Conservation (phyloP, 352 stramenopile species). For the Pythium aristosporum region DNA sequence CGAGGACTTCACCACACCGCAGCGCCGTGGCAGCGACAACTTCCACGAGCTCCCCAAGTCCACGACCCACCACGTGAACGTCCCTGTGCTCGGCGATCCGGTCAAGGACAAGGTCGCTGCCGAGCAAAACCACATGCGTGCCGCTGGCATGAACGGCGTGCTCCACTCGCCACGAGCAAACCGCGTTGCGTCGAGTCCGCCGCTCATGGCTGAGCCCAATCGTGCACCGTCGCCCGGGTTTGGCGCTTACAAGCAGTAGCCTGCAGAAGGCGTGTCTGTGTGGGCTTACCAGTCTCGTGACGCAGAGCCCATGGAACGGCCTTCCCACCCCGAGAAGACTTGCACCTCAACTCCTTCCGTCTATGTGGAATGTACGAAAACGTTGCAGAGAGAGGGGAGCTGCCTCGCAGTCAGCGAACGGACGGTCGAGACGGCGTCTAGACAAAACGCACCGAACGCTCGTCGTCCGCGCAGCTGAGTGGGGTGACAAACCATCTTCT, state of each 20-base stretch:
- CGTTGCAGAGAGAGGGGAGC: too few species aligned
- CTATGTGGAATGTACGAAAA: too few species aligned
- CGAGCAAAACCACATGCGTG: constrained; percentile 17
- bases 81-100: constrained; percentile 11
- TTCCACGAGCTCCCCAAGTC: constrained; percentile 63
- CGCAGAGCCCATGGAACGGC: too few species aligned
- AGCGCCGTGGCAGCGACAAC: constrained; percentile 41
- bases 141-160: neutral
- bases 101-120: constrained; percentile 6
- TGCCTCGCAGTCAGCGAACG: too few species aligned
- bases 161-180: constrained; percentile 15
- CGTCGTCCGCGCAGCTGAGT: too few species aligned
- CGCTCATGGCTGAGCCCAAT: constrained; percentile 4
- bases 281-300: constrained; percentile 6
- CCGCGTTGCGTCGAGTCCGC: constrained; percentile 9
- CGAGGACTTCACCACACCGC: constrained; percentile 47
- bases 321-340: neutral
- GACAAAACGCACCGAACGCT: too few species aligned
- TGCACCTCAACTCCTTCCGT: too few species aligned
- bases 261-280: constrained; percentile 14
- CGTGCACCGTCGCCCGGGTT: constrained; percentile 12
- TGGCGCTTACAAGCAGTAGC: constrained; percentile 14
- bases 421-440: too few species aligned
- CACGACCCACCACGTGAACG: constrained; percentile 44
- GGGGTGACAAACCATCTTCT: too few species aligned